phyloP scores from a whole-genome alignment of 176 grass and related monocot genomes.

The Triticum timopheevii region DNA sequence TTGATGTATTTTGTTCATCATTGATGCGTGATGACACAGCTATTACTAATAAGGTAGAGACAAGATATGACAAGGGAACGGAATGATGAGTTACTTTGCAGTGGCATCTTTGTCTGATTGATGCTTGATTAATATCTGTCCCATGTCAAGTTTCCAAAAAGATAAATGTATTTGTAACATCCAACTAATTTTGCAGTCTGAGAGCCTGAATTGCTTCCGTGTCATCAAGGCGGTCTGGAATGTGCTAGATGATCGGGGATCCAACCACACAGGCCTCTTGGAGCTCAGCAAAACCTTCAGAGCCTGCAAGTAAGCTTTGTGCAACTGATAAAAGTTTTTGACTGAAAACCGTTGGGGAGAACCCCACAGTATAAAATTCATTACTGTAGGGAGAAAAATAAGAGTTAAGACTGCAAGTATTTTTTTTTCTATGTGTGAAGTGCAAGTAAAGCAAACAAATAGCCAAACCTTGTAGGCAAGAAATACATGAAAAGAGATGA shows the following conservation, averaged over 20 bases:
- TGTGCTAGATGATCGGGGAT: constrained; percentile 50
- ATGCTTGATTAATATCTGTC: not conserved
- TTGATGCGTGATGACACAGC: not conserved
- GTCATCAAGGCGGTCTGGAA: constrained; percentile 89
- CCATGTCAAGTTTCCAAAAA: not conserved
- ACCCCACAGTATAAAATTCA: too few species aligned
- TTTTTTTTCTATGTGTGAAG: not conserved
- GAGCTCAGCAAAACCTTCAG: constrained; percentile 86
- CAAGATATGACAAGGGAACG: not conserved
- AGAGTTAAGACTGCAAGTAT: not conserved
- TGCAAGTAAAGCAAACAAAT: not conserved
- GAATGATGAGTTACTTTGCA: not conserved
- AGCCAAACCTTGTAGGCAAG: not conserved
- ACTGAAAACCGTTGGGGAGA: not conserved
- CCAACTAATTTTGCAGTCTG: constrained; percentile 54
- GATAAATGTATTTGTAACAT: not conserved
- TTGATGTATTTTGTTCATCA: not conserved
- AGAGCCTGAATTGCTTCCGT: constrained; percentile 78
- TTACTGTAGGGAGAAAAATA: not conserved
- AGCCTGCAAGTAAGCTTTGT: constrained; percentile 78
- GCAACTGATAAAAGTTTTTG: not conserved
- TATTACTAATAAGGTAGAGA: not conserved
- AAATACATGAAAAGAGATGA: not conserved
- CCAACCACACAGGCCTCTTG: constrained; percentile 51
- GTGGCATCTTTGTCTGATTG: constrained; percentile 10